Conservation (phyloP, 2,329 filamentous ascomycete genomes). For the Ophiostoma pallidulum region DNA sequence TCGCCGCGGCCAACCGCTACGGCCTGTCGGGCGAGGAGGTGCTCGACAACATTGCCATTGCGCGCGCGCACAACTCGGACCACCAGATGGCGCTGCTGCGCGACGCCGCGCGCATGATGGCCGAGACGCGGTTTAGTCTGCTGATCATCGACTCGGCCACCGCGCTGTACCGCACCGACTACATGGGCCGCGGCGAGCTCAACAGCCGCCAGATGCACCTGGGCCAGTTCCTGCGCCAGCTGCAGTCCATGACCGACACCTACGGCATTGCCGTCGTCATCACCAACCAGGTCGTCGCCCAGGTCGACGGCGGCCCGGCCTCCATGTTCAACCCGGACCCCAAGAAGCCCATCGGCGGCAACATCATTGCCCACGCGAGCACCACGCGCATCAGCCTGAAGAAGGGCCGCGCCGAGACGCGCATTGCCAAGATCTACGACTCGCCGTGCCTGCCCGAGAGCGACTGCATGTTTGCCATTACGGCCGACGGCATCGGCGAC, state of each 20-base stretch:
- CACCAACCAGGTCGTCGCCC: conserved; percentile 96
- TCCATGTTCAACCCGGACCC: conserved; percentile 99
- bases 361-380: conserved; percentile 96
- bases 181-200: conserved; percentile 90
- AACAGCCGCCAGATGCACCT: conserved; percentile 86
- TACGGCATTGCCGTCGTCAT: conserved; percentile 98
- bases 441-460: conserved; percentile 94
- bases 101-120: conserved; percentile 98
- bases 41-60: conserved; percentile 95
- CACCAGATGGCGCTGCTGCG: conserved; percentile 93
- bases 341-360: conserved; percentile 97
- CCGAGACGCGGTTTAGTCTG: conserved; percentile 92
- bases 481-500: conserved; percentile 93
- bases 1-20: conserved; percentile 89
- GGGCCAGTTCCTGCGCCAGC: conserved; percentile 77
- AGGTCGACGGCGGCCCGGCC: conserved; percentile 91
- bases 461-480: conserved; percentile 93
- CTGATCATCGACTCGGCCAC: conserved; percentile 95
- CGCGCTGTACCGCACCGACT: conserved; percentile 90
- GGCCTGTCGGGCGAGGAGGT: conserved; percentile 95
- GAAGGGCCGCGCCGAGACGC: conserved; percentile 89
- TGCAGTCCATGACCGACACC: conserved; percentile 68
- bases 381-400: conserved; percentile 91
- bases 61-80: conserved; percentile 95
- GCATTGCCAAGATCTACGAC: conserved; percentile 98